Conservation (phyloP, 345 rosid species). For the Ceriops tagal region DNA sequence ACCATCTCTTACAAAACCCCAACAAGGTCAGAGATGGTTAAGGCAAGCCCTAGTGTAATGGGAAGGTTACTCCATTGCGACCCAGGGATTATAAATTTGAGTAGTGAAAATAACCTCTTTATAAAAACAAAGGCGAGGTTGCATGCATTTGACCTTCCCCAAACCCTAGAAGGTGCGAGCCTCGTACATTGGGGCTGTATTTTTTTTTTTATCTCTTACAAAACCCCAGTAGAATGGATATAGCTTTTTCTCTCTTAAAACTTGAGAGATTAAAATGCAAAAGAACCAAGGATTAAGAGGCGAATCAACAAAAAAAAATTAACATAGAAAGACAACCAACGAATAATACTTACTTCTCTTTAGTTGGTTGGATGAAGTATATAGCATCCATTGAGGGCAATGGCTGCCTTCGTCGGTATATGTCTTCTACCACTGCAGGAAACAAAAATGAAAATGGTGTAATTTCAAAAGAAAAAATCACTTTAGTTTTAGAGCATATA, state of each 20-base stretch:
- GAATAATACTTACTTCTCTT: slow-evolving; percentile 72
- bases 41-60: too few relatives aligned
- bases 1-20: too few relatives aligned
- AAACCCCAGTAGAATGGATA: too few relatives aligned
- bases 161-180: too few relatives aligned
- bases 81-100: too few relatives aligned
- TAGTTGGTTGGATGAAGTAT: slow-evolving; percentile 94
- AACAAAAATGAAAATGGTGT: slow-evolving; percentile 17
- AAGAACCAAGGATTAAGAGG: neutral
- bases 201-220: too few relatives aligned
- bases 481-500: neutral
- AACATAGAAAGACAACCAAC: slow-evolving; percentile 10
- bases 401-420: slow-evolving; percentile 86
- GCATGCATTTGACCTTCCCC: too few relatives aligned
- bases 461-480: neutral
- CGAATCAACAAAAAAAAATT: neutral
- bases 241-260: neutral
- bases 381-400: slow-evolving; percentile 96
- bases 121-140: too few relatives aligned
- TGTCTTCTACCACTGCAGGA: slow-evolving; percentile 92
- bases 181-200: too few relatives aligned
- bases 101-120: too few relatives aligned
- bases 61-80: too few relatives aligned
- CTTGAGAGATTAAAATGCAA: neutral
- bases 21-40: too few relatives aligned